Base-by-base conservation (phyloP, 2,329 filamentous ascomycete genomes). In the Trichocomaceae sp. region DNA sequence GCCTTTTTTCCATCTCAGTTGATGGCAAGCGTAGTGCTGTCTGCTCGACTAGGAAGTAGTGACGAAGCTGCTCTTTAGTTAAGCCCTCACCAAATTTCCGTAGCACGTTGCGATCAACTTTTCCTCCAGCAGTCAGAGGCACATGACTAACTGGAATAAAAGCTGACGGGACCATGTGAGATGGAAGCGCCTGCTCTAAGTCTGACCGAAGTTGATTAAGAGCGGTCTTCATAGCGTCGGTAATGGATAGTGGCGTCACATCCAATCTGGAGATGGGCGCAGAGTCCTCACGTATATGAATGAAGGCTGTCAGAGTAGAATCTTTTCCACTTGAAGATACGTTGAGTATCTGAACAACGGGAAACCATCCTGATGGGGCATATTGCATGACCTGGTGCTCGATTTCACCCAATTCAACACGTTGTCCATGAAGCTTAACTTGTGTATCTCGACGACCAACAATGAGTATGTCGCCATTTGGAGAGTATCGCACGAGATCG, bases 321-420 rank as follows among this genome's bases (percentile, higher is more conserved):
- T 26, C 47, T 37, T 31, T 19, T 19, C 29, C 20, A 35, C 46
- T 20, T 2, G n/a, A 22, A 20, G 15, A 31, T 31, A 29, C 26
- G 5, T 33, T 49, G 26, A 29, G 13, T 6, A 29, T 49, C 5
- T 33, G 20, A 22, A 52, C 15, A 26, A 52, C 10, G 22, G 23
- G n/a, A 74, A 33, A 78, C 75, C 0, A 79, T 68, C 3, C 70
- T 26, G 42, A 23, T 13, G 42, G 20, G 72, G 7, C 64, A 56
- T 6, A 63, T 63, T 1, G 64, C 57, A 49, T 20, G 22, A 49
- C 26, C 23, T 29, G 26, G 19, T 60, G 55, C 54, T 70, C 67
- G 15, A 71, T 58, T 50, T 69, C 67, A 4, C 59, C 64, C 1
- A 69, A 54, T 48, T 71, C 68, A 26, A 72, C 57, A 1, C 68